A percentile compares a stretch with the other conserved stretches of the same genome.
Conservation (phyloP, 768 basidiomycete species). For the Kwoniella heveanensis region DNA sequence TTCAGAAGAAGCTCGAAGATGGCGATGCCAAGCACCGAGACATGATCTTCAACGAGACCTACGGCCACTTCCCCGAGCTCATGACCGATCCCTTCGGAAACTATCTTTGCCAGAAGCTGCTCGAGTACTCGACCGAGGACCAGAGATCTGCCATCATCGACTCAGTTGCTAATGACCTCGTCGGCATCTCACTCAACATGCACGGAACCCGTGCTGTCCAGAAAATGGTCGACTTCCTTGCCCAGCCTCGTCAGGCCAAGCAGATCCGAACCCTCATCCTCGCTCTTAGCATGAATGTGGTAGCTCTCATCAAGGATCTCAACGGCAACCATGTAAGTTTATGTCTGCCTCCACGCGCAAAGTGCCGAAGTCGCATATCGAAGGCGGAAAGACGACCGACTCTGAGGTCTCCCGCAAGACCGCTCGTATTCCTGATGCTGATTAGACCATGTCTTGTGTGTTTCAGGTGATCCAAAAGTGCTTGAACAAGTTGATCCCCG, state of each 20-base stretch:
- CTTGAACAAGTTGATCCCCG: constrained; percentile 93
- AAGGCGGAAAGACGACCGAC: no score
- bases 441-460: not conserved
- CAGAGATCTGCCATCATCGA: constrained; percentile 96
- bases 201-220: constrained; percentile 99
- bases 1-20: constrained; percentile 99
- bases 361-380: no score
- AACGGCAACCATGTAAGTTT: constrained; percentile 57
- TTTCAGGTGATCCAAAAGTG: constrained; percentile 99
- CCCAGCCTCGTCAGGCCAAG: constrained; percentile 68
- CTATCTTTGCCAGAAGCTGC: constrained; percentile 95
- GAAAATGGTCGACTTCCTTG: constrained; percentile 99
- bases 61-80: constrained; percentile 93
- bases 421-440: not conserved
- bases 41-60: constrained; percentile 99
- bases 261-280: constrained; percentile 97
- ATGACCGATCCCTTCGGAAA: constrained; percentile 99
- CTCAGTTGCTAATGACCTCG: constrained; percentile 93
- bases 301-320: constrained; percentile 94
- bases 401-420: no score
- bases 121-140: constrained; percentile 96
- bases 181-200: constrained; percentile 98
- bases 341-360: no score
- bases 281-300: constrained; percentile 94
- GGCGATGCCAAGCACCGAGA: constrained; percentile 93